phyloP scores from a whole-genome alignment of 768 basidiomycete genomes.

The Pleurotus tuber-regium region DNA sequence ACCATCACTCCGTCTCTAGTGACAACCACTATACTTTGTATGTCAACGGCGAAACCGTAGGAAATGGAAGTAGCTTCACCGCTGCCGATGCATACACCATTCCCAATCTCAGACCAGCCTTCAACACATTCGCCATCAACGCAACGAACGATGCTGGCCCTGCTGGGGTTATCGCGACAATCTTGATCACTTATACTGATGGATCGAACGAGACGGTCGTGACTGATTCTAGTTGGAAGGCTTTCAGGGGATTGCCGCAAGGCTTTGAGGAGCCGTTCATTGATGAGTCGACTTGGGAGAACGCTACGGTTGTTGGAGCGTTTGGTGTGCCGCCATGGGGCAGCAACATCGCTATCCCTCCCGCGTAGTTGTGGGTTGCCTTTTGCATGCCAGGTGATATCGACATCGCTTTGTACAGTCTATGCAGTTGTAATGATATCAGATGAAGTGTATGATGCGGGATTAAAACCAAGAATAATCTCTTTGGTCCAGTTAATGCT shows the following conservation, averaged over 20 bases:
- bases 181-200: constrained; percentile 2
- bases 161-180: background rate
- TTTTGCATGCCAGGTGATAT: too few species aligned
- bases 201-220: background rate
- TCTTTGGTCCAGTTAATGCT: too few species aligned
- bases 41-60: too few species aligned
- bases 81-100: background rate
- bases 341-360: background rate
- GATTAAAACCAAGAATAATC: too few species aligned
- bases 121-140: background rate
- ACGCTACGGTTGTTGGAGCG: background rate
- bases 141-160: background rate
- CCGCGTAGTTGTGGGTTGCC: too few species aligned
- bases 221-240: background rate
- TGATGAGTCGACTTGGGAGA: background rate
- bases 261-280: too few species aligned
- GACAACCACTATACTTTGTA: too few species aligned
- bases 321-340: background rate
- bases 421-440: too few species aligned
- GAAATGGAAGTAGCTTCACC: background rate
- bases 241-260: background rate
- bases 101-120: background rate
- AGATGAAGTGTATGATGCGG: too few species aligned
- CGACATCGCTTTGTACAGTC: too few species aligned
- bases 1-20: too few species aligned